Evolutionary conservation across 1,284 basidiomycete genomes (phyloP), one percentile per base, ranked within the genome.

Genomic region (Cutaneotrichosporon sp.): DNA sequence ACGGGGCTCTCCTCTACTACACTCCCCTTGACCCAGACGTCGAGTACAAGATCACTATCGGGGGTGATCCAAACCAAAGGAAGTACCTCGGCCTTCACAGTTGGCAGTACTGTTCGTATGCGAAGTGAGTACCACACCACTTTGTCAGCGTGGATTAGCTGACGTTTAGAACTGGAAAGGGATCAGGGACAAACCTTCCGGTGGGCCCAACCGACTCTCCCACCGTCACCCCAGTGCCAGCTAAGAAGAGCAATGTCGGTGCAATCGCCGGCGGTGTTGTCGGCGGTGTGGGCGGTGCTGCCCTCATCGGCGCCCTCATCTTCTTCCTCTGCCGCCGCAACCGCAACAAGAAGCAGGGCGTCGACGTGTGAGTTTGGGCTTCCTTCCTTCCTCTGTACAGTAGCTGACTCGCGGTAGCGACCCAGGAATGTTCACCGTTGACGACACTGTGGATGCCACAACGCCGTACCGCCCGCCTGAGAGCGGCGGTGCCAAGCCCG

Each of bases 191-290:
- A 9, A 31, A 14, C 9, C 29, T 3, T 31, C 29, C 14, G 29
- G 3, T 19, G 29, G 24, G 5, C 26, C 26, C 8, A 19, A 12
- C 38, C 25, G 4, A 9, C 26, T 12, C 10, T 20, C 3, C 42
- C 17, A 20, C 5, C 29, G 6, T n/a, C 29, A 29, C 29, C 10
- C 12, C 17, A 1, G 9, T 19, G 1, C 17, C 29, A 12, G 26
- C 17, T 14, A 31, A 44, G 27, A 22, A 19, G 42, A 34, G 20
- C 7, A 54, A 74, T 55, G 62, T 60, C 17, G 73, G 74, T 25
- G 70, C 73, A 2, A 75, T 76, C 35, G 74, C 67, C 12, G 74
- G 74, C 29, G 74, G 73, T 44, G 72, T 74, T 16, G 63, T 76
- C n/a, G 74, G 74, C 22, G 74, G 74, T 46, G 61, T 72, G 8